A percentile compares a stretch with the other conserved stretches of the same genome.
phyloP scores from a whole-genome alignment of 169 alveolate species.

The Sarcocystis neurona region DNA sequence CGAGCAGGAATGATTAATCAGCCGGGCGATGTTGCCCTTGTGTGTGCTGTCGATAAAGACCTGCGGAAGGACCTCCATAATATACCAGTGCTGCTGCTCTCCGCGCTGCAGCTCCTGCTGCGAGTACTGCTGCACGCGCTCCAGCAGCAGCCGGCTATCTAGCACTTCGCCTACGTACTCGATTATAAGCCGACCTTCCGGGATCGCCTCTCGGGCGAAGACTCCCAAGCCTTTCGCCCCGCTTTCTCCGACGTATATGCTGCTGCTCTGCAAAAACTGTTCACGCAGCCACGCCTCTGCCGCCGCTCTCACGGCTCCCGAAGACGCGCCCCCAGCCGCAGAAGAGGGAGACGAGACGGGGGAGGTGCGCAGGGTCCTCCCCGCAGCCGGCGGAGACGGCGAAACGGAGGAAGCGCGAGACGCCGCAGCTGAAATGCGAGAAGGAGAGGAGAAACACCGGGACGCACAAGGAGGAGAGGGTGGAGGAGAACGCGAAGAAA shows the following conservation, averaged over 20 bases:
- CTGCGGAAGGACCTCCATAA: conserved; percentile 82
- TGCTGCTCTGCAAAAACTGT: conserved; percentile 9
- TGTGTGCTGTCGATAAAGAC: conserved; percentile 95
- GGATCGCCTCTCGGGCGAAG: conserved; percentile 22
- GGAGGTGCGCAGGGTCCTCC: no score
- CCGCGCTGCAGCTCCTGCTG: conserved; percentile 6
- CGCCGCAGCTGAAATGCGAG: no score
- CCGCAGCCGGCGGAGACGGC: no score
- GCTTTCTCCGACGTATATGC: conserved; percentile 13
- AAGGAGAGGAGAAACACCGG: no score
- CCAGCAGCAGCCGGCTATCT: neutral
- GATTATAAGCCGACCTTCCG: conserved; percentile 1
- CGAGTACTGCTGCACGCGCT: conserved; percentile 2
- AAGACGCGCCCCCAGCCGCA: neutral
- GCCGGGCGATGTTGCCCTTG: conserved; percentile 94
- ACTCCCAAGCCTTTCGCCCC: conserved; percentile 34
- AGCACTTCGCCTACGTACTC: conserved; percentile 42
- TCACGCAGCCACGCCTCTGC: neutral
- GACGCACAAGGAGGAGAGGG: no score
- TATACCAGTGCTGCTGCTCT: conserved; percentile 80
- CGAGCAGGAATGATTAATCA: conserved; percentile 97
- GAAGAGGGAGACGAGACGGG: no score
- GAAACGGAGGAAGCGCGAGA: no score
- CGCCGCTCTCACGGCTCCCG: neutral
- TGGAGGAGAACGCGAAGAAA: no score